phyloP scores from a whole-genome alignment of 2,329 filamentous ascomycete species.

The Ambrosiella xylebori region DNA sequence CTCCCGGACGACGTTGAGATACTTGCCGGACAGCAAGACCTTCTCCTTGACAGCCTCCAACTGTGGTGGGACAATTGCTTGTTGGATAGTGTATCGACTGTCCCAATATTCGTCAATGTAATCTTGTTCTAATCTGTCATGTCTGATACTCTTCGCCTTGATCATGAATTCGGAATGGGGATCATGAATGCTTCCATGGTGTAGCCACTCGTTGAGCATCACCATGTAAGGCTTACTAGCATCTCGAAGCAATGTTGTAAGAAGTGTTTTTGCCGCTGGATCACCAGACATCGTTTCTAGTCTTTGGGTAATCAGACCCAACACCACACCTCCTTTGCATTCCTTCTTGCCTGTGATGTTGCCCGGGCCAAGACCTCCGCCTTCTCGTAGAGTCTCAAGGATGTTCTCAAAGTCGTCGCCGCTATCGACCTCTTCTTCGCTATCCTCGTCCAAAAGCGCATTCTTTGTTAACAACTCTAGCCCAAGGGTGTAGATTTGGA shows the following conservation, averaged over 20 bases:
- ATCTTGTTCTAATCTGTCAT: conserved; percentile 81
- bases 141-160: conserved; percentile 85
- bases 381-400: conserved; percentile 72
- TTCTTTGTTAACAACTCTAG: conserved; percentile 81
- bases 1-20: conserved; percentile 92
- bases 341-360: conserved; percentile 76
- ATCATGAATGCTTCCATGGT: conserved; percentile 88
- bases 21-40: conserved; percentile 87
- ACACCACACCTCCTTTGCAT: conserved; percentile 91
- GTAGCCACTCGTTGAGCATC: conserved; percentile 97
- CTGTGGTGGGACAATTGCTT: conserved; percentile 81
- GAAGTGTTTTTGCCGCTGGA: conserved; percentile 63
- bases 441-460: conserved; percentile 67
- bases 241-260: conserved; percentile 70
- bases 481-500: conserved; percentile 73
- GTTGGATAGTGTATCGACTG: conserved; percentile 84
- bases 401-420: conserved; percentile 87
- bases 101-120: conserved; percentile 99
- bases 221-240: conserved; percentile 89
- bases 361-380: conserved; percentile 62
- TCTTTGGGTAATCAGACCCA: conserved; percentile 69
- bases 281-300: conserved; percentile 86
- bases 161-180: conserved; percentile 87
- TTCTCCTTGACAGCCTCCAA: conserved; percentile 84
- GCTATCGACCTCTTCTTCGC: conserved; percentile 52